These are phyloP conservation scores for Prunus mira DNA, from an alignment of 306 rosid species.

Conservation along the genomic window DNA sequence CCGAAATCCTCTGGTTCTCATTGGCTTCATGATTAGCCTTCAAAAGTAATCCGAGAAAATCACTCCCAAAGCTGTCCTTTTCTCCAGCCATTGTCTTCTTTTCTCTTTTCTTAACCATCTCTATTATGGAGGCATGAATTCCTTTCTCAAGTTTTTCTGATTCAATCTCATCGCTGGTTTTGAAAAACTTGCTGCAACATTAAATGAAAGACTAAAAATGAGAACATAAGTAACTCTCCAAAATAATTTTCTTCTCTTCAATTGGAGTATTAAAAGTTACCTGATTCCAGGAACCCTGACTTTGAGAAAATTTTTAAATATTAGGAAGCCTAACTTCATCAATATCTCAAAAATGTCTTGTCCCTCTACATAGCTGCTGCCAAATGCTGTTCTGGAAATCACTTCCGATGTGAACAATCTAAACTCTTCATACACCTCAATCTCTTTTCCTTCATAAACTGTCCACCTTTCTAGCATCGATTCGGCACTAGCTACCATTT, in stretches of 20 bases:
- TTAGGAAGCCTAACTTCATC: conserved; percentile 16
- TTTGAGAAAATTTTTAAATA: conserved; percentile 4
- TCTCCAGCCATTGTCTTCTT: conserved; percentile 10
- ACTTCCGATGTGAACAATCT: conserved; percentile 28
- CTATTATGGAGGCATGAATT: conserved; percentile 7
- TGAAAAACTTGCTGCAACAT: conserved; percentile 13
- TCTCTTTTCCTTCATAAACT: conserved; percentile 21
- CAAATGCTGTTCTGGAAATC: conserved; percentile 33
- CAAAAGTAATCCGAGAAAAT: conserved; percentile 29
- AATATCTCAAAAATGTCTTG: conserved; percentile 21
- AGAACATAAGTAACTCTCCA: not conserved
- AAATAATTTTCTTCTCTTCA: not conserved
- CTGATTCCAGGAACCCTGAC: conserved; percentile 25
- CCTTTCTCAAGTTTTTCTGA: conserved; percentile 28
- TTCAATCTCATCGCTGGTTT: conserved; percentile 20
- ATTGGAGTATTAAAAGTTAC: not conserved
- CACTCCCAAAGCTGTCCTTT: conserved; percentile 26
- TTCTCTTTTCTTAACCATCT: conserved; percentile 21
- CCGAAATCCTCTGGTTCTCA: conserved; percentile 17
- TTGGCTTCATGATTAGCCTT: conserved; percentile 25
- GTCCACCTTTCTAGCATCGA: conserved; percentile 30
- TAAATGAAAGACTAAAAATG: not conserved
- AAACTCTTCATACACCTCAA: conserved; percentile 33
- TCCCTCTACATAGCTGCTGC: conserved; percentile 36
- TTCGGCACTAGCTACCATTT: conserved; percentile 26